Evolutionary conservation across 495 filamentous ascomycete species (phyloP).

Genomic region (Lasiosphaeria hispida): DNA sequence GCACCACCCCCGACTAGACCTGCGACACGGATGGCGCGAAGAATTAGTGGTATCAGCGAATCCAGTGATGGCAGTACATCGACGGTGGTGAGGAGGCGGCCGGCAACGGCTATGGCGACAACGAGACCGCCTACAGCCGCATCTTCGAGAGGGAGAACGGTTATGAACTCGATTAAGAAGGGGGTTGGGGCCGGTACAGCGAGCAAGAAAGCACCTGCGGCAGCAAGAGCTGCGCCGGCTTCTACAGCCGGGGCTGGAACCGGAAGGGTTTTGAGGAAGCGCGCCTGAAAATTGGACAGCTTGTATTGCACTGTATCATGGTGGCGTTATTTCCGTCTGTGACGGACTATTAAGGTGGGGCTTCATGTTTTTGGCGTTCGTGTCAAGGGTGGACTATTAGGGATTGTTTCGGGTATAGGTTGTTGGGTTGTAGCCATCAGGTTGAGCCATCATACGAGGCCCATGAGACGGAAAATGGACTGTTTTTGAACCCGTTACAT

Average conservation of each 20-base stretch:
- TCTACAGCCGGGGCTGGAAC: constrained; percentile 27
- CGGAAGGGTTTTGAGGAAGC: constrained; percentile 51
- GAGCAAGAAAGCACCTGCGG: constrained; percentile 41
- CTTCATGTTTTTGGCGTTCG: too few species aligned
- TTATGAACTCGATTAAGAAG: constrained; percentile 45
- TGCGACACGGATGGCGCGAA: constrained; percentile 42
- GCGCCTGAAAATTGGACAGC: constrained; percentile 28
- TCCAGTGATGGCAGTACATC: constrained; percentile 48
- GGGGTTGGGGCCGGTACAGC: constrained; percentile 30
- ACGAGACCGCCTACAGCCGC: constrained; percentile 22
- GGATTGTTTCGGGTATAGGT: too few species aligned
- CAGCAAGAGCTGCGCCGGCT: constrained; percentile 28
- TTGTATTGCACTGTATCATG: too few species aligned
- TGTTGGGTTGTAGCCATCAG: too few species aligned
- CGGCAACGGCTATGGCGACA: constrained; percentile 36
- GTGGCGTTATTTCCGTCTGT: too few species aligned
- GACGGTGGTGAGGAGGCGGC: constrained; percentile 46
- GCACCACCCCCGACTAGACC: constrained; percentile 26
- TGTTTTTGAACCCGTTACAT: too few species aligned
- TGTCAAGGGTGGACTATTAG: too few species aligned
- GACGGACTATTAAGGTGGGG: too few species aligned
- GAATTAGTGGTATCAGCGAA: constrained; percentile 47
- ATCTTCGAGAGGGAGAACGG: constrained; percentile 31
- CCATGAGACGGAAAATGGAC: too few species aligned
- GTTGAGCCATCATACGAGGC: too few species aligned